Evolutionary conservation across 805 yeast genomes (phyloP), one percentile per base, ranked within the genome.

Genomic region (Lachancea quebecensis): DNA sequence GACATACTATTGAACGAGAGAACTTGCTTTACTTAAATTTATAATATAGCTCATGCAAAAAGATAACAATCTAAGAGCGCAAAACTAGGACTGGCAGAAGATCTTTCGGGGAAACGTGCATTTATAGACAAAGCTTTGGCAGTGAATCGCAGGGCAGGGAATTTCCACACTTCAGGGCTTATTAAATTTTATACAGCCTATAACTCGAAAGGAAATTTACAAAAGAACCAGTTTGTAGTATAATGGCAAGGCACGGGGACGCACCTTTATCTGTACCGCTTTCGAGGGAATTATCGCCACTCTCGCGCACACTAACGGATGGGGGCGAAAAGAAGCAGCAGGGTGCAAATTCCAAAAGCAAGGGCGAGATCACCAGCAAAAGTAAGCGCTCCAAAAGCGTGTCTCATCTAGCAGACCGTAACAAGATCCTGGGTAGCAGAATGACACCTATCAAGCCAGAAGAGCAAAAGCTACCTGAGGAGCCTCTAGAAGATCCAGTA

Each of bases 311-410:
- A 16, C 25, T 35, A 15, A 32, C 29, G 5, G 34, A 36, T 9
- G 25, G 31, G 31, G 16, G 32, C 10, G 45, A 34, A 5, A 38
- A 37, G 14, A 15, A 32, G 11, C 16, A 35, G 11, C 27, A 33
- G 8, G 12, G n/a, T 3, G 3, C 36, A 10, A 29, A 39, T 11
- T 18, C 29, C 16, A 39, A 31, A 28, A 32, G 39, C 32, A 36
- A 37, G 18, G 31, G 29, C 11, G 45, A 41, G 4, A 27, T 41
- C 34, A 37, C 32, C 31, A 35, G 16, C 33, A 42, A 37, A 28
- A 35, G 41, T 16, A 42, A 42, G 16, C 28, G 45, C 15, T 42
- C 45, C 27, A 42, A 42, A 25, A 42, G 45, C 21, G 45, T 42
- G 15, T 32, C 39, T 27, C 45, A 42, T 30, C 27, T 42, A 36